phyloP scores from a whole-genome alignment of 2,329 filamentous ascomycete genomes.

The Phialocephala sp. region DNA sequence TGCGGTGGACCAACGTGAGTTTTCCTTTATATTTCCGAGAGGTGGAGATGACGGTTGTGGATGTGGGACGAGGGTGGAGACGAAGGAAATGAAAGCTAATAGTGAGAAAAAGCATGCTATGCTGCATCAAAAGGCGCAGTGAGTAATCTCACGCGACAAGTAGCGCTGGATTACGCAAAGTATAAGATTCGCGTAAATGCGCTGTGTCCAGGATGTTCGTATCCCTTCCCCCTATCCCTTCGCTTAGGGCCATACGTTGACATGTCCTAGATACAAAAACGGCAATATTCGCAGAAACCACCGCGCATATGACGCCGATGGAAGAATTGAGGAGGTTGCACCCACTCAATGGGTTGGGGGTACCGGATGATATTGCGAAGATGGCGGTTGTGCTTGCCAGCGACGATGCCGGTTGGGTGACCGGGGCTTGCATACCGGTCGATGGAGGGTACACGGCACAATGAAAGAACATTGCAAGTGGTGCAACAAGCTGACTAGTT shows the following conservation, averaged over 20 bases:
- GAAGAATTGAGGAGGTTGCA: slow-evolving; percentile 11
- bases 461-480: not conserved
- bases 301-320: not conserved
- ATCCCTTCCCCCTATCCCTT: not conserved
- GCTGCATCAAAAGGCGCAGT: slow-evolving; percentile 56
- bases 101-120: not conserved
- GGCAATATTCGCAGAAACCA: slow-evolving; percentile 19
- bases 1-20: not conserved
- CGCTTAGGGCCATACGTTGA: not conserved
- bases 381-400: slow-evolving; percentile 23
- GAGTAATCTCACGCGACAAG: slow-evolving; percentile 53
- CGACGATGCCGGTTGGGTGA: slow-evolving; percentile 24
- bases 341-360: slow-evolving; percentile 19
- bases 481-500: not conserved
- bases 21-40: not conserved
- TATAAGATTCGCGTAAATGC: slow-evolving; percentile 58
- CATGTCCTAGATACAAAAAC: slow-evolving; percentile 23
- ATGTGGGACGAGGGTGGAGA: not conserved
- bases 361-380: slow-evolving; percentile 21
- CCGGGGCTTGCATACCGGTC: slow-evolving; percentile 17
- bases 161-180: slow-evolving; percentile 55
- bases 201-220: slow-evolving; percentile 56
- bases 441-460: slow-evolving; percentile 22
- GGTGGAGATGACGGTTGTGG: not conserved
- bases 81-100: not conserved